These are phyloP conservation scores for Pyrenula massariospora DNA, from an alignment of 495 filamentous ascomycete species.

Conservation along the genomic window DNA sequence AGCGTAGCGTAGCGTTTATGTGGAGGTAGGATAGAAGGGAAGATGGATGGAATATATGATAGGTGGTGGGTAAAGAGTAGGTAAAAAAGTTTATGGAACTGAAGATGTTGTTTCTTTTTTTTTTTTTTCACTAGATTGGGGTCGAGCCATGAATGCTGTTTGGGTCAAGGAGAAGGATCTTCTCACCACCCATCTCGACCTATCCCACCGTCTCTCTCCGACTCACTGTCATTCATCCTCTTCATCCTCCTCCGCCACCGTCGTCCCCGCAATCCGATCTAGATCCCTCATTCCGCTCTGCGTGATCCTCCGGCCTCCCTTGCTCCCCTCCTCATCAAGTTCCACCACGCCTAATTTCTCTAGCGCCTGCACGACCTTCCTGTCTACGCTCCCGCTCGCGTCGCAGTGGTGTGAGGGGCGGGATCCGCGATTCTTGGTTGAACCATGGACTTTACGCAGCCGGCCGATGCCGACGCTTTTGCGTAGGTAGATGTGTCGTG, in stretches of 20 bases:
- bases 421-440: constrained; percentile 89
- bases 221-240: constrained; percentile 21
- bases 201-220: neutral
- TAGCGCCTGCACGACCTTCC: constrained; percentile 88
- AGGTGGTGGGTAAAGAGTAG: no score
- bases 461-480: constrained; percentile 97
- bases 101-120: no score
- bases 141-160: no score
- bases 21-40: no score
- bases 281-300: constrained; percentile 96
- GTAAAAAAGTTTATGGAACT: no score
- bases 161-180: no score
- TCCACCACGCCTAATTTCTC: constrained; percentile 99
- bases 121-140: no score
- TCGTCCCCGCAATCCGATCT: constrained; percentile 65
- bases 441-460: constrained; percentile 85
- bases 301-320: constrained; percentile 93
- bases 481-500: constrained; percentile 96
- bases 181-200: no score
- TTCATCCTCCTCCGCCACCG: constrained; percentile 39
- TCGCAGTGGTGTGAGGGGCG: constrained; percentile 91
- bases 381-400: constrained; percentile 87
- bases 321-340: constrained; percentile 74
- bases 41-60: no score
- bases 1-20: no score